Evolutionary conservation across 2,329 filamentous ascomycete species (phyloP).

Genomic region (Diaporthe vaccinii): DNA sequence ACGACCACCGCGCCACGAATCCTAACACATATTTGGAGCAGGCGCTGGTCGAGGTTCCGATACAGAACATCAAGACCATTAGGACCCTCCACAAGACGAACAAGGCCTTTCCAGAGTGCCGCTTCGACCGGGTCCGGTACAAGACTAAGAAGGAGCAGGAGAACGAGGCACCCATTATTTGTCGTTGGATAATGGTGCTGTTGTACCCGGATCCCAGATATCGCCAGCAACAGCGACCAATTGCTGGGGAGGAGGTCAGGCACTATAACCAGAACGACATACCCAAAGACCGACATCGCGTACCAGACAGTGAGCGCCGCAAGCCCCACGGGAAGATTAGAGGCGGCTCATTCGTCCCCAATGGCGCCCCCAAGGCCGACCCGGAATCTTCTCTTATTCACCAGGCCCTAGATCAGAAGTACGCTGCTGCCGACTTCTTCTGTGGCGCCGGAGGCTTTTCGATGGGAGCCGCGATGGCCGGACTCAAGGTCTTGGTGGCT

Average conservation of each 20-base stretch:
- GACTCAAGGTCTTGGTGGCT: constrained; percentile 70
- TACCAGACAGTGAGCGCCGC: constrained; percentile 48
- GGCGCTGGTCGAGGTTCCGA: constrained; percentile 57
- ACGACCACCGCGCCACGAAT: constrained; percentile 50
- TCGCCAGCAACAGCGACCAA: constrained; percentile 42
- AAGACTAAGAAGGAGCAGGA: constrained; percentile 43
- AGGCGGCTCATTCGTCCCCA: constrained; percentile 56
- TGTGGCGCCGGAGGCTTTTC: constrained; percentile 81
- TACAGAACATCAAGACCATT: constrained; percentile 54
- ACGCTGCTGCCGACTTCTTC: constrained; percentile 80
- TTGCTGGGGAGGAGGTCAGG: constrained; percentile 54
- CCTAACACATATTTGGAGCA: constrained; percentile 47
- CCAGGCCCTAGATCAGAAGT: constrained; percentile 57
- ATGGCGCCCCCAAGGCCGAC: constrained; percentile 25
- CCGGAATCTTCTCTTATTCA: not conserved
- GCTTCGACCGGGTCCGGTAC: constrained; percentile 45
- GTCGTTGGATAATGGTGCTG: constrained; percentile 62
- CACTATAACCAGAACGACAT: constrained; percentile 46
- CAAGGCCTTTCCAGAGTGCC: constrained; percentile 56
- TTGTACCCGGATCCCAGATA: constrained; percentile 49
- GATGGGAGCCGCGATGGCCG: constrained; percentile 70
- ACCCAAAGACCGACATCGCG: constrained; percentile 44
- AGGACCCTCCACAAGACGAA: constrained; percentile 70
- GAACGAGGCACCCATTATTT: constrained; percentile 59
- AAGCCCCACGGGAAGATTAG: constrained; percentile 49